Conservation (phyloP, 148 eudicot species). For the Pouteria glomerata region DNA sequence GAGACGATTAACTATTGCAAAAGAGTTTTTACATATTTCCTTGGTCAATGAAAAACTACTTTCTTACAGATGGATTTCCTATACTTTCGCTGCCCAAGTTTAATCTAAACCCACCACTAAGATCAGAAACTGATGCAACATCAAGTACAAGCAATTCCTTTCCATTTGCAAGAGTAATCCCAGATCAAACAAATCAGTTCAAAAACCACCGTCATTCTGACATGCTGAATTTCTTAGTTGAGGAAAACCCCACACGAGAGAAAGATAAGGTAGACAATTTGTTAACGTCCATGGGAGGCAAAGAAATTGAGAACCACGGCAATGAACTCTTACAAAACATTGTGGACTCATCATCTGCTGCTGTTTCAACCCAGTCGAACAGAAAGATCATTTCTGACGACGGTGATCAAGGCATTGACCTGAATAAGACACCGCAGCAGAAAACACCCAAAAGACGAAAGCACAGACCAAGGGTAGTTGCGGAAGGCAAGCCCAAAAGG, state of each 20-base stretch:
- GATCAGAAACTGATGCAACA: conserved; percentile 18
- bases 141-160: conserved; percentile 26
- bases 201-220: conserved; percentile 18
- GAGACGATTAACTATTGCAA: no score
- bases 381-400: conserved; percentile 23
- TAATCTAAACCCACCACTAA: conserved; percentile 30
- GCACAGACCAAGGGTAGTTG: conserved; percentile 57
- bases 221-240: conserved; percentile 15
- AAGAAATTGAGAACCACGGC: conserved; percentile 14
- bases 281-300: conserved; percentile 15
- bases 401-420: conserved; percentile 30
- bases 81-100: conserved; percentile 19
- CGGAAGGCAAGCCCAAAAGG: conserved; percentile 53
- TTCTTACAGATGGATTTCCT: conserved; percentile 31
- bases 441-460: conserved; percentile 57
- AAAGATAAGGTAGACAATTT: conserved; percentile 27
- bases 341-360: conserved; percentile 27
- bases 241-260: conserved; percentile 30
- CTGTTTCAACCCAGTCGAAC: conserved; percentile 16
- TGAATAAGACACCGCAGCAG: conserved; percentile 47
- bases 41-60: background rate
- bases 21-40: background rate
- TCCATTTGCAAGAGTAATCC: conserved; percentile 46
- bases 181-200: conserved; percentile 37
- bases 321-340: conserved; percentile 23